Evolutionary conservation across 1,284 basidiomycete genomes (phyloP).

Genomic region (Pseudozyma pruni): DNA sequence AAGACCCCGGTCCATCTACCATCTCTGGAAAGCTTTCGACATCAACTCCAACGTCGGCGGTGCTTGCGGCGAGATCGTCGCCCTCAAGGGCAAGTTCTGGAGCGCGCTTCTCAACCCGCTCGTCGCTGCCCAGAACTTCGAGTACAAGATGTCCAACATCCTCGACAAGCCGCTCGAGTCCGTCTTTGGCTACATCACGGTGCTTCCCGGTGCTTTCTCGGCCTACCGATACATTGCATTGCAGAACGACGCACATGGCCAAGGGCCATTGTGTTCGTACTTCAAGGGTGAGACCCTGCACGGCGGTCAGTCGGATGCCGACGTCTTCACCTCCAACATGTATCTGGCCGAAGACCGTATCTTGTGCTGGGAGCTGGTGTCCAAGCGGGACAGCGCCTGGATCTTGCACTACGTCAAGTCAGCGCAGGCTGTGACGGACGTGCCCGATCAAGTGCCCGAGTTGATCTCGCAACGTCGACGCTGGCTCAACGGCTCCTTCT

Average conservation of each 20-base stretch:
- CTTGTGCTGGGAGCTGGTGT: slow-evolving; percentile 64
- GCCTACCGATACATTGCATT: slow-evolving; percentile 83
- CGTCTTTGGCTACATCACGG: slow-evolving; percentile 88
- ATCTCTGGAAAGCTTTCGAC: slow-evolving; percentile 96
- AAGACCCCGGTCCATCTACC: slow-evolving; percentile 75
- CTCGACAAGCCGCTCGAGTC: slow-evolving; percentile 74
- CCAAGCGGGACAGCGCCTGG: slow-evolving; percentile 69
- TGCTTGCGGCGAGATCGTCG: slow-evolving; percentile 95
- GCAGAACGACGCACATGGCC: slow-evolving; percentile 82
- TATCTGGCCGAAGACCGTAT: slow-evolving; percentile 66
- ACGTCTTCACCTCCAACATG: slow-evolving; percentile 66
- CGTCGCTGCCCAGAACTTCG: slow-evolving; percentile 73
- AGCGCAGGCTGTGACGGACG: slow-evolving; percentile 65
- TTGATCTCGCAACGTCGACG: slow-evolving; percentile 64
- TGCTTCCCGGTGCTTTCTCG: slow-evolving; percentile 91
- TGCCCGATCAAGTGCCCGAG: slow-evolving; percentile 62
- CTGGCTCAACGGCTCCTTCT: slow-evolving; percentile 67
- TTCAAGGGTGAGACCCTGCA: slow-evolving; percentile 85
- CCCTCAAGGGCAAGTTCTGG: slow-evolving; percentile 82
- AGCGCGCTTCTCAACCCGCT: slow-evolving; percentile 74
- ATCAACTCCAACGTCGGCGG: slow-evolving; percentile 95
- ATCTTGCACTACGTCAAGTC: slow-evolving; percentile 65
- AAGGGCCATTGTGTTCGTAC: slow-evolving; percentile 91
- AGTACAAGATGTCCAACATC: slow-evolving; percentile 66
- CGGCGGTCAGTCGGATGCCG: slow-evolving; percentile 55